These are phyloP conservation scores for Thraustochytrium sp. DNA, from an alignment of 352 stramenopile genomes.

Conservation along the genomic window DNA sequence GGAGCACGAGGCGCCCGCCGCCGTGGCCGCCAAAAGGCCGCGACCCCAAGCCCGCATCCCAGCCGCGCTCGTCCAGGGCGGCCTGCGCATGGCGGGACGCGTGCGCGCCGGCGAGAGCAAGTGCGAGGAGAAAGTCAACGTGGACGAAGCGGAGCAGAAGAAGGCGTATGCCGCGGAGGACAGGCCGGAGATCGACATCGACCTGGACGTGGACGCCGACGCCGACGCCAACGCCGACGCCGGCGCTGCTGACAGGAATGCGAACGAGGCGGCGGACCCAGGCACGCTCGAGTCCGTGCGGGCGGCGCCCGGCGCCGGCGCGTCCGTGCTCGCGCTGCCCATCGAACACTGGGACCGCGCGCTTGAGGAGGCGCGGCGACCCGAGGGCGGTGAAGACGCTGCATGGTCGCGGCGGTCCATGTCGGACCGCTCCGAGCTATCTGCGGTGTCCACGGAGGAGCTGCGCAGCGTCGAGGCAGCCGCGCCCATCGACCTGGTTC, in stretches of 20 bases:
- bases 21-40: not conserved
- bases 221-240: no score
- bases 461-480: not conserved
- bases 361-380: not conserved
- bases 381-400: not conserved
- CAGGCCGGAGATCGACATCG: no score
- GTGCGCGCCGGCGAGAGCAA: not conserved
- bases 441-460: not conserved
- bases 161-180: no score
- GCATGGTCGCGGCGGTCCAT: not conserved
- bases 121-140: no score
- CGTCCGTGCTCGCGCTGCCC: not conserved
- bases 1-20: no score
- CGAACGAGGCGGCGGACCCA: not conserved
- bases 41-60: not conserved
- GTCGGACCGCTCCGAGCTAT: constrained; percentile 12
- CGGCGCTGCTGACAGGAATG: no score
- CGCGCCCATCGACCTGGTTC: not conserved
- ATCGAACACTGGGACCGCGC: constrained; percentile 7
- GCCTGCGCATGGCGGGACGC: not conserved
- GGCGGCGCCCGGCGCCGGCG: not conserved
- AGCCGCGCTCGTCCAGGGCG: not conserved
- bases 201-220: no score
- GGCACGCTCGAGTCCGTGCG: not conserved
- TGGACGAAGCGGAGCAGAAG: no score